A percentile compares a stretch with the other conserved stretches of the same genome.
Evolutionary conservation across 345 rosid genomes (phyloP).

Genomic region (Dimocarpus longan): DNA sequence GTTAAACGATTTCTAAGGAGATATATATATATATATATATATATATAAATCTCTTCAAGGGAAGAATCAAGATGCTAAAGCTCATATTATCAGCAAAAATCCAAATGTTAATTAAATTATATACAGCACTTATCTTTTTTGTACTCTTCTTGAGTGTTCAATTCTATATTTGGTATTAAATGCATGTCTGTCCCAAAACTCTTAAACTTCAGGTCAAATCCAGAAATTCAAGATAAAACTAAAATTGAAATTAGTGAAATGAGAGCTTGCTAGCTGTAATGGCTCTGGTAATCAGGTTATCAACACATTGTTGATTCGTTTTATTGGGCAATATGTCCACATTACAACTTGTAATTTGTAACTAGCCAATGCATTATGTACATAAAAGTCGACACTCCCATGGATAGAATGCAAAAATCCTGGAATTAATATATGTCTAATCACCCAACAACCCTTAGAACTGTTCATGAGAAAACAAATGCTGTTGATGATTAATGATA

Average conservation of each 20-base stretch:
- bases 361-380: not conserved
- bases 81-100: no score
- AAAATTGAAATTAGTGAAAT: not conserved
- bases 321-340: not conserved
- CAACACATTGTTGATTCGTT: not conserved
- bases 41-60: no score
- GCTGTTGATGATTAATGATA: not conserved
- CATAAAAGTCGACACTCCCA: not conserved
- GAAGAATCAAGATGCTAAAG: no score
- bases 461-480: no score
- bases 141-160: not conserved
- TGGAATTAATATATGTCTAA: slow-evolving; percentile 4
- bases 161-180: no score
- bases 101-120: no score
- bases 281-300: no score
- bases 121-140: no score
- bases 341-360: no score
- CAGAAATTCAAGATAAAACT: not conserved
- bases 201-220: not conserved
- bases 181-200: not conserved
- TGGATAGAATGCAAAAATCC: not conserved
- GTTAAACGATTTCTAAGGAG: no score
- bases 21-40: no score
- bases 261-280: not conserved
- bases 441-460: slow-evolving; percentile 1